These are phyloP conservation scores for Colletotrichum neosansevieriae DNA, from an alignment of 2,329 filamentous ascomycete species.

Conservation along the genomic window DNA sequence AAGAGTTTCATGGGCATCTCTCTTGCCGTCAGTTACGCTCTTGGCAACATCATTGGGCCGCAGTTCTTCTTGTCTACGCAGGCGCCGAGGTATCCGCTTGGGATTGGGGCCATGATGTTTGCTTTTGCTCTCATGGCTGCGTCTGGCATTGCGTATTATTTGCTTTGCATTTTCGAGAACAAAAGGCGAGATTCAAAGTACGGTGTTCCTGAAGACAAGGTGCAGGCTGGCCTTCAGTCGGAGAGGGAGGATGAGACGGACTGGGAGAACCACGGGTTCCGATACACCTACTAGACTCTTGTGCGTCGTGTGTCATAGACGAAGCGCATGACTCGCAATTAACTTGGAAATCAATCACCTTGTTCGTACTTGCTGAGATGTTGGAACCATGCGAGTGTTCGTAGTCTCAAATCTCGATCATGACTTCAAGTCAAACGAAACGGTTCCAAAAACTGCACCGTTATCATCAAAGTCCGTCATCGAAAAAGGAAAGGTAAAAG, in stretches of 20 bases:
- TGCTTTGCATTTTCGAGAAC: conserved; percentile 44
- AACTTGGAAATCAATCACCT: too few species aligned
- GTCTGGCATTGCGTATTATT: conserved; percentile 42
- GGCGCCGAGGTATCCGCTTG: conserved; percentile 46
- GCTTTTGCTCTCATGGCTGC: conserved; percentile 46
- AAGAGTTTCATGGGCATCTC: conserved; percentile 48
- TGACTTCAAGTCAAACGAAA: too few species aligned
- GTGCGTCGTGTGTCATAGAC: not conserved
- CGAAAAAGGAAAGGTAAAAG: too few species aligned
- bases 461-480: not conserved
- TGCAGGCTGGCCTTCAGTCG: conserved; percentile 34
- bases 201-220: conserved; percentile 23
- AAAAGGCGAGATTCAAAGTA: conserved; percentile 40
- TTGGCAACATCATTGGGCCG: conserved; percentile 49
- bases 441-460: not conserved
- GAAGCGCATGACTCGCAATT: too few species aligned
- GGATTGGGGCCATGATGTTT: conserved; percentile 46
- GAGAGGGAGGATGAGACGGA: conserved; percentile 38
- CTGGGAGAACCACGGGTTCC: conserved; percentile 36
- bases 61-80: conserved; percentile 47
- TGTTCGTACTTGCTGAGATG: too few species aligned
- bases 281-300: conserved; percentile 33
- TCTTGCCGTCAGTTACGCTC: conserved; percentile 46
- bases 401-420: too few species aligned
- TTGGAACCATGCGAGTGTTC: too few species aligned